These are phyloP conservation scores for Diplocarpon rosae DNA, from an alignment of 2,329 filamentous ascomycete genomes.

Conservation along the genomic window DNA sequence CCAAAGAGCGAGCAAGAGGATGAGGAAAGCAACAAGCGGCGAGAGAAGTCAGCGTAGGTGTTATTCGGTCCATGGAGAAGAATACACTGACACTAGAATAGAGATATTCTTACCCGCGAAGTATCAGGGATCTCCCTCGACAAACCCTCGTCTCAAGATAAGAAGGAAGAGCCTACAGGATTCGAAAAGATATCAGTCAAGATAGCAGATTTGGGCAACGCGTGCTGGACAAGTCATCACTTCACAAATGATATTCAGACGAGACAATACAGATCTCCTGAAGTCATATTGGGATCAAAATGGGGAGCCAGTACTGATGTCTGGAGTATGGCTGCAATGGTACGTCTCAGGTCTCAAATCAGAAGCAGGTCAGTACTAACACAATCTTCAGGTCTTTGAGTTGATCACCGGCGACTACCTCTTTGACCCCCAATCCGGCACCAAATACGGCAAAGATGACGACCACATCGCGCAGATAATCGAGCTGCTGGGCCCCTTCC, in stretches of 20 bases:
- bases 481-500: slow-evolving; percentile 86
- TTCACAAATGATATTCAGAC: slow-evolving; percentile 99
- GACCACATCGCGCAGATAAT: slow-evolving; percentile 99
- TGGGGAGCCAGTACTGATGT: slow-evolving; percentile 99
- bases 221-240: slow-evolving; percentile 97
- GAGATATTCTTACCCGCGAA: slow-evolving; percentile 82
- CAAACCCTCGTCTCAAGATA: slow-evolving; percentile 43
- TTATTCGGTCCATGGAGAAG: not conserved
- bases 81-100: slow-evolving; percentile 28
- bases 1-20: slow-evolving; percentile 38
- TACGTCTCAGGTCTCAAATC: slow-evolving; percentile 35
- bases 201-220: slow-evolving; percentile 95
- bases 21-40: slow-evolving; percentile 63
- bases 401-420: slow-evolving; percentile 97
- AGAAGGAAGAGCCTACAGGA: slow-evolving; percentile 45
- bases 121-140: slow-evolving; percentile 92
- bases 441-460: slow-evolving; percentile 98
- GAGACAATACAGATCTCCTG: slow-evolving; percentile 89
- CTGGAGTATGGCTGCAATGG: slow-evolving; percentile 99
- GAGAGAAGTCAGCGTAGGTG: slow-evolving; percentile 88
- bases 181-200: slow-evolving; percentile 75
- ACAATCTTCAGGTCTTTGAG: slow-evolving; percentile 66
- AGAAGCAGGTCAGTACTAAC: not conserved
- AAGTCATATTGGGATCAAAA: slow-evolving; percentile 92
- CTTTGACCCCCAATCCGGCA: slow-evolving; percentile 95